Percentiles rank a stretch among this genome's conserved stretches.
These are phyloP conservation scores for Trichosporon asahii DNA, from an alignment of 1,284 basidiomycete species.

Conservation along the genomic window DNA sequence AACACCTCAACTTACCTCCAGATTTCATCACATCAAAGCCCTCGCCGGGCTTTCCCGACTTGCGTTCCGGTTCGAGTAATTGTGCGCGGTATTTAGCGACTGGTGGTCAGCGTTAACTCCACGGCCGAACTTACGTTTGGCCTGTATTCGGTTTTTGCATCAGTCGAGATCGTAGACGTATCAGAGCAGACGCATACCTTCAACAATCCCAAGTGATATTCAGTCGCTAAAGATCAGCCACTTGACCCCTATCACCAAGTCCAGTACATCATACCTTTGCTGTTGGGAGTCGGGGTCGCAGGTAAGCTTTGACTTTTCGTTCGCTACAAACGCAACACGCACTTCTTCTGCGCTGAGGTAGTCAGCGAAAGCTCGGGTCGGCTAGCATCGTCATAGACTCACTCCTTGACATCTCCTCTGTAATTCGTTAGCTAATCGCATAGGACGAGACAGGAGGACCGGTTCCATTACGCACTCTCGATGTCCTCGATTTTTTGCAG, in stretches of 20 bases:
- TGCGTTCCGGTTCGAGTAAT: constrained; percentile 75
- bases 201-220: constrained; percentile 68
- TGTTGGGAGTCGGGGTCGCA: not conserved
- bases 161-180: too few species aligned
- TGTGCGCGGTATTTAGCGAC: constrained; percentile 86
- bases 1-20: constrained; percentile 54
- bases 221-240: constrained; percentile 61
- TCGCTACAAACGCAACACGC: not conserved
- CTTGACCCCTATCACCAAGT: not conserved
- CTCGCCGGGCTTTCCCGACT: constrained; percentile 67
- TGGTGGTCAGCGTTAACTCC: constrained; percentile 15
- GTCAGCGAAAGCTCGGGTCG: not conserved
- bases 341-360: constrained; percentile 81
- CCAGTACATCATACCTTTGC: constrained; percentile 24
- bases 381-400: constrained; percentile 48
- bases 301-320: not conserved
- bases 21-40: constrained; percentile 94
- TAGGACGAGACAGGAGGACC: not conserved
- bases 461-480: constrained; percentile 62
- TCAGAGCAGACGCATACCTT: constrained; percentile 30
- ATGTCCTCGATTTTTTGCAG: constrained; percentile 95
- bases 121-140: constrained; percentile 35
- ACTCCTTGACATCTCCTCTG: constrained; percentile 95
- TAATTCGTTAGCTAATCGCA: not conserved
- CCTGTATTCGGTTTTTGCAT: constrained; percentile 23